Percentiles rank a stretch among this genome's conserved stretches.
phyloP scores from a whole-genome alignment of 78 protist species.

The Tieghemostelium lacteum region DNA sequence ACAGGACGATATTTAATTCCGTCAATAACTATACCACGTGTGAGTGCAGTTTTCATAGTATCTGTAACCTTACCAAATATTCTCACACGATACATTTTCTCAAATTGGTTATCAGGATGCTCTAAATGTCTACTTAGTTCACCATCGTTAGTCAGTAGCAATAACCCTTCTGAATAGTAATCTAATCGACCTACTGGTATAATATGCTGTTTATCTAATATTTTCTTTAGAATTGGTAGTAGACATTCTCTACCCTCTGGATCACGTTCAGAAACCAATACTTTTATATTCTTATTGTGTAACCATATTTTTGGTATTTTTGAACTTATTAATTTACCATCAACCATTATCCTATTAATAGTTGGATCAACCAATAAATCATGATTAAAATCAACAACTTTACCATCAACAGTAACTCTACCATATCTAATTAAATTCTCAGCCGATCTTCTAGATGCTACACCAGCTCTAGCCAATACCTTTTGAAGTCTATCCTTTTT shows the following conservation, averaged over 20 bases:
- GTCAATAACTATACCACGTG: slow-evolving; percentile 32
- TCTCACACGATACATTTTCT: slow-evolving; percentile 32
- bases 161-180: slow-evolving; percentile 60
- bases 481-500: slow-evolving; percentile 51
- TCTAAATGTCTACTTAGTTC: slow-evolving; percentile 28
- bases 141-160: slow-evolving; percentile 63
- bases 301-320: slow-evolving; percentile 60
- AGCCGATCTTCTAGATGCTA: slow-evolving; percentile 61
- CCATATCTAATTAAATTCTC: slow-evolving; percentile 49
- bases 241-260: slow-evolving; percentile 38
- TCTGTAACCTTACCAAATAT: slow-evolving; percentile 62
- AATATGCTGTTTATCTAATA: slow-evolving; percentile 18
- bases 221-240: slow-evolving; percentile 22
- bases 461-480: slow-evolving; percentile 42
- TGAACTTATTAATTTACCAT: background rate
- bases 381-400: background rate
- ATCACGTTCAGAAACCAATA: slow-evolving; percentile 17
- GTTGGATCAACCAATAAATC: background rate
- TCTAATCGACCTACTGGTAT: slow-evolving; percentile 66
- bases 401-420: slow-evolving; percentile 53
- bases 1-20: slow-evolving; percentile 42
- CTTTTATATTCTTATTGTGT: slow-evolving; percentile 15
- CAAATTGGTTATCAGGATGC: slow-evolving; percentile 24
- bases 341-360: slow-evolving; percentile 15
- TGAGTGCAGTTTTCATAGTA: slow-evolving; percentile 1